Evolutionary conservation across 2,329 filamentous ascomycete genomes (phyloP), one percentile per base, ranked within the genome.

Genomic region (Pleurostoma richardsiae): DNA sequence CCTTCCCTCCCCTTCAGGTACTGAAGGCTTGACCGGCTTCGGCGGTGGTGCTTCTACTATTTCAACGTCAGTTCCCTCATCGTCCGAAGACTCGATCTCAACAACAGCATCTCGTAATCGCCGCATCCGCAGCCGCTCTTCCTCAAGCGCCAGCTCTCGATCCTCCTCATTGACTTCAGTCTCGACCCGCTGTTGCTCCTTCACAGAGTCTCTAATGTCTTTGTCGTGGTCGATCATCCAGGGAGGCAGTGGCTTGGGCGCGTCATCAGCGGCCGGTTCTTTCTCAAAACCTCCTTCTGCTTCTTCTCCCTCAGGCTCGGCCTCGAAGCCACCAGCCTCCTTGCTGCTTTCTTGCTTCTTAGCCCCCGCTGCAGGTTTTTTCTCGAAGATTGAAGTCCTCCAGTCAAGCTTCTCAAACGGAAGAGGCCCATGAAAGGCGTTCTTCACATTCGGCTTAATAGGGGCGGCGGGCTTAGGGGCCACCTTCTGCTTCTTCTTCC

Each of bases 371-470:
- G 39, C 11, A 6, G 58, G 54, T 46, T 70, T 73, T 52, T 71
- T 74, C 4, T 66, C 66, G 49, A 82, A 83, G 2, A 83, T 70
- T 2, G 74, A 77, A 3, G 80, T 84, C 44, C 80, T 83, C 74
- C 79, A 83, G 40, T 86, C 82, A 2, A 96, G 74, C 59, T 90
- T 92, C 56, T 96, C 90, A 59, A 99, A 99, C 0, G 94, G 94
- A 4, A 99, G 66, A 0, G 91, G 90, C 0, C 92, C 92, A 53
- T 81, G 80, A 59, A 95, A 82, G 0, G 80, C 74, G 55, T 82
- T 81, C 53, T 79, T 80, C 33, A 77, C 72, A 43, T 80, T 82
- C 7, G 75, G 63, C n/a, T 66, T 58, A 3, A 69, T 58, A 26
- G 68, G 61, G 4, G 64, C 59, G 29, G 62, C 53, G 42, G 65